Percentiles rank a stretch among this genome's conserved stretches.
Evolutionary conservation across 352 stramenopile genomes (phyloP).

Genomic region (Discostella stelligera): DNA sequence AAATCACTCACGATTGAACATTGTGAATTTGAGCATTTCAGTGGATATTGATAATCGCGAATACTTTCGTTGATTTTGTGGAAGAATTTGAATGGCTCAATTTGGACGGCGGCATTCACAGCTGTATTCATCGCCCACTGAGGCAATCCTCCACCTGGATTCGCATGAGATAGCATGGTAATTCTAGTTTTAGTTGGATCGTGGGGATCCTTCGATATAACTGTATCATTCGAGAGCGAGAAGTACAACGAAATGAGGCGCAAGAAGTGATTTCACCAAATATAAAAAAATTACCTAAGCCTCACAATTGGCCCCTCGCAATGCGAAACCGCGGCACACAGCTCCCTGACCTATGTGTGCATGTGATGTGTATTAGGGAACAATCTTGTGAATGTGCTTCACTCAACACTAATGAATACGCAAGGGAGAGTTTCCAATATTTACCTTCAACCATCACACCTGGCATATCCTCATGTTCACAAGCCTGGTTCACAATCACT

Average conservation of each 20-base stretch:
- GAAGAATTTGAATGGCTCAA: constrained; percentile 83
- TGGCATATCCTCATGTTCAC: constrained; percentile 64
- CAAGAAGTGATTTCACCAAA: neutral
- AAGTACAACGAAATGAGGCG: neutral
- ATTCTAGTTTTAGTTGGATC: constrained; percentile 78
- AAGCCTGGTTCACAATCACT: constrained; percentile 81
- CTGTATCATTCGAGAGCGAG: constrained; percentile 21
- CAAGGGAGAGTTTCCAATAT: neutral
- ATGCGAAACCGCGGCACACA: constrained; percentile 66
- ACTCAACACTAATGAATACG: neutral
- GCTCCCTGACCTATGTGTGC: constrained; percentile 30
- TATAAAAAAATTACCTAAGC: constrained; percentile 10
- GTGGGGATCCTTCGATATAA: constrained; percentile 65
- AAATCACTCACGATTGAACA: constrained; percentile 11
- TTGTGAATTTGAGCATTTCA: constrained; percentile 18
- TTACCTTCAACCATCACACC: constrained; percentile 54
- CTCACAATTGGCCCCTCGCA: constrained; percentile 74
- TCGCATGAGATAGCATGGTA: constrained; percentile 67
- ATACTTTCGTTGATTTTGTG: constrained; percentile 74
- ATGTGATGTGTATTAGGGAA: neutral
- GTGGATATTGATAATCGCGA: constrained; percentile 26
- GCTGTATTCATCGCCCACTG: constrained; percentile 71
- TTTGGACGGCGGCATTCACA: constrained; percentile 68
- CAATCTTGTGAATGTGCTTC: neutral
- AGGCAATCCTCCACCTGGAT: constrained; percentile 67